Base-by-base conservation (phyloP, 305 asterid species). In the Caryopteris hybrid region DNA sequence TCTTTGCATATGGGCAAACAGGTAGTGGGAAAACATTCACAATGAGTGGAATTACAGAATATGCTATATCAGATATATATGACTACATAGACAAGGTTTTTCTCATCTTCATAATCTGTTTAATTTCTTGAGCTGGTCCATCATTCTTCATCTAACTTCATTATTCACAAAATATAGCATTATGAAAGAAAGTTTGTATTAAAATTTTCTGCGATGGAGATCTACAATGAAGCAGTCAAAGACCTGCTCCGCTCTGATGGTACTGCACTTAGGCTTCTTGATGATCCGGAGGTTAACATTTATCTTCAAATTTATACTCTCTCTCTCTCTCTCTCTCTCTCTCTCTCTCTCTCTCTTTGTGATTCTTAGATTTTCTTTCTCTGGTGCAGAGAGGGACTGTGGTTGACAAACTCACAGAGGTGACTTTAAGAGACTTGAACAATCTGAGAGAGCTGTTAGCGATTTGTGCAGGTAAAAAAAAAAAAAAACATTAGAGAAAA, bases 21-120 rank as follows among this genome's bases (percentile, higher is more conserved):
- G 93, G 98, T 79, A 95, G 99, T 75, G 99, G 99, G 20, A 95
- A 94, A 80, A 91, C 98, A 5, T 89, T 80, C 79, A 95, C 99
- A 22, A 95, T 92, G 98, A 41, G 80, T 18, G 97, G 99, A 36
- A 78, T 95, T 61, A 89, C 97, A 20, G 88, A 84, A 46, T 64
- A 63, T 50, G 77, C 98, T 0, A 50, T 92, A 38, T 79, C 80
- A 29, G 99, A 95, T 78, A 86, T 93, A 74, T 87, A 81, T 14
- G 90, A 93, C 77, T 83, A 88, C 81, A 71, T 82, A 22, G 21
- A 76, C 72, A 83, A 65, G 87, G 97, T 85, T 47, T 42, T 7
- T 45, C 21, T 48, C 10, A 39, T 50, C 25, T 50, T 22, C 27
- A 56, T 13, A 20, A 29, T 61, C 4, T 4, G 43, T 29, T n/a